phyloP scores from a whole-genome alignment of 345 rosid genomes.

The Populus nigra region DNA sequence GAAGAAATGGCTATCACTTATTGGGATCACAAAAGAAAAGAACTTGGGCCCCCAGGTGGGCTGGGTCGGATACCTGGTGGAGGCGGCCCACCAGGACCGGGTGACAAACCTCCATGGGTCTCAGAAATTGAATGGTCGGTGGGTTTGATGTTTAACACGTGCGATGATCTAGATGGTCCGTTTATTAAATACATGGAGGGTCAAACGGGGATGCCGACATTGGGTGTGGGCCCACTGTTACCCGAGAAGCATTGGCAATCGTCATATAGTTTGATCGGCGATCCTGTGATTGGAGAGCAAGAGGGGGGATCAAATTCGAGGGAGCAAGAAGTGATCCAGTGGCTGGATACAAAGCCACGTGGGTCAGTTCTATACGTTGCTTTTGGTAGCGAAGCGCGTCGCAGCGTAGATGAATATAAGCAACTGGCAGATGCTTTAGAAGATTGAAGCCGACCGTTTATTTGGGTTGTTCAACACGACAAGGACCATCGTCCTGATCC shows the following conservation, averaged over 20 bases:
- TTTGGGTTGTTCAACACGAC: slow-evolving; percentile 23
- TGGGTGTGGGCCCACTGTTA: slow-evolving; percentile 46
- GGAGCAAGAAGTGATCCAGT: slow-evolving; percentile 26
- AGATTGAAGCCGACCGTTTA: slow-evolving; percentile 12
- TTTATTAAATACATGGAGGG: slow-evolving; percentile 27
- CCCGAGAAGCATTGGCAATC: slow-evolving; percentile 37
- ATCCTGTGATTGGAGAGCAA: background rate
- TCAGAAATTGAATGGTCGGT: slow-evolving; percentile 11
- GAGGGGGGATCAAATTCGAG: background rate
- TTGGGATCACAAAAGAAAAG: slow-evolving; percentile 17
- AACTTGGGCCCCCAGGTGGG: background rate
- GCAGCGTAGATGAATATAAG: slow-evolving; percentile 20
- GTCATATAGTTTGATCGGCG: slow-evolving; percentile 3
- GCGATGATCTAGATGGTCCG: slow-evolving; percentile 34
- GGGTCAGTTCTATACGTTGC: slow-evolving; percentile 41
- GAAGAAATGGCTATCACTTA: slow-evolving; percentile 30
- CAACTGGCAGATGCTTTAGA: slow-evolving; percentile 20
- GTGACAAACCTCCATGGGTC: slow-evolving; percentile 40
- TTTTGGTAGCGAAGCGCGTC: slow-evolving; percentile 43
- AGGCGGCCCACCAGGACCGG: slow-evolving; percentile 32
- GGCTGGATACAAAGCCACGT: slow-evolving; percentile 36
- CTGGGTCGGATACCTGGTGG: background rate
- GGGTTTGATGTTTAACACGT: slow-evolving; percentile 36
- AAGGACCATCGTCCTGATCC: background rate
- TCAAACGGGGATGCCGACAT: slow-evolving; percentile 29